These are phyloP conservation scores for Candida ulmi DNA, from an alignment of 805 yeast species.

Conservation along the genomic window DNA sequence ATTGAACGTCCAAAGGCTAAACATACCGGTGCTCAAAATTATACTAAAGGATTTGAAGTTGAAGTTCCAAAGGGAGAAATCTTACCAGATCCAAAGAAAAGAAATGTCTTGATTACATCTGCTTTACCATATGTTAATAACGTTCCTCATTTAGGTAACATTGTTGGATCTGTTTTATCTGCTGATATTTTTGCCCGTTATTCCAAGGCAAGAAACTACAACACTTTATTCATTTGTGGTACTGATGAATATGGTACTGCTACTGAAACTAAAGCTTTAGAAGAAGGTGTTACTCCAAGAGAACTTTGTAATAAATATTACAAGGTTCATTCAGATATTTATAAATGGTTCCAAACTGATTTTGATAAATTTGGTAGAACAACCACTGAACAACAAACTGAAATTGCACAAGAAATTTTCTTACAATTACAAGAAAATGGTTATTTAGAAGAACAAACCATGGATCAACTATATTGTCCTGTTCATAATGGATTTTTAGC, in stretches of 20 bases:
- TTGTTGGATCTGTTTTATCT: slow-evolving; percentile 87
- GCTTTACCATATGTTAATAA: slow-evolving; percentile 98
- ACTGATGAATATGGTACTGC: slow-evolving; percentile 99
- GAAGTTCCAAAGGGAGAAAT: slow-evolving; percentile 32
- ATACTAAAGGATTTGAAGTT: slow-evolving; percentile 22
- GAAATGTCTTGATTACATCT: slow-evolving; percentile 85
- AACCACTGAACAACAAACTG: slow-evolving; percentile 86
- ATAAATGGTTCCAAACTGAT: slow-evolving; percentile 94
- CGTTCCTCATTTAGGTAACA: slow-evolving; percentile 97
- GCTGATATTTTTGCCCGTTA: slow-evolving; percentile 94
- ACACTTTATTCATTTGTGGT: slow-evolving; percentile 86
- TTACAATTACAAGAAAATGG: slow-evolving; percentile 69
- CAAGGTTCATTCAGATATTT: slow-evolving; percentile 79
- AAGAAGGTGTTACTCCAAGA: slow-evolving; percentile 84
- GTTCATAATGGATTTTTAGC: slow-evolving; percentile 89
- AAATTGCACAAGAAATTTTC: slow-evolving; percentile 92
- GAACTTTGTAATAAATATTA: slow-evolving; percentile 90
- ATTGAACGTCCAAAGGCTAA: slow-evolving; percentile 34
- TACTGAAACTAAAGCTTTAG: slow-evolving; percentile 96
- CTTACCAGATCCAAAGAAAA: slow-evolving; percentile 53
- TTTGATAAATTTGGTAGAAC: slow-evolving; percentile 97
- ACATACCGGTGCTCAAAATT: slow-evolving; percentile 35
- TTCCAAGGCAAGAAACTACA: slow-evolving; percentile 82
- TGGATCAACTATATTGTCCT: slow-evolving; percentile 88
- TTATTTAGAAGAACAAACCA: slow-evolving; percentile 77